A percentile compares a stretch with the other conserved stretches of the same genome.
These are phyloP conservation scores for Tylopilus plumbeoviolaceoides DNA, from an alignment of 768 basidiomycete genomes.

Conservation along the genomic window DNA sequence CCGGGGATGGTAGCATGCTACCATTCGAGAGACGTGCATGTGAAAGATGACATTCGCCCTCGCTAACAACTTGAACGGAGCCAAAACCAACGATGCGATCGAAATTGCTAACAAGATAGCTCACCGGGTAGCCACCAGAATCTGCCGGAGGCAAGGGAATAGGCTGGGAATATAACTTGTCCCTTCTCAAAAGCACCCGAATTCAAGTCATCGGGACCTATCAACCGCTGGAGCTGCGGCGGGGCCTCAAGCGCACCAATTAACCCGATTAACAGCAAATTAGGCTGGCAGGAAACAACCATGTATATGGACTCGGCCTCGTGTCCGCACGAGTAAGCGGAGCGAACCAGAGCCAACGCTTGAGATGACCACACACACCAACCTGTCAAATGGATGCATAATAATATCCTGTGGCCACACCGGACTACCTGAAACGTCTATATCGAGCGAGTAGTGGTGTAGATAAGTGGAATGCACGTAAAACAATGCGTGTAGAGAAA, in stretches of 20 bases:
- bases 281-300: not conserved
- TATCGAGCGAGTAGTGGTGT: conserved; percentile 17
- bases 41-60: not conserved
- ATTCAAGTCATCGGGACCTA: too few species aligned
- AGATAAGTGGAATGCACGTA: conserved; percentile 16
- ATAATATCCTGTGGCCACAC: conserved; percentile 1
- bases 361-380: conserved; percentile 1
- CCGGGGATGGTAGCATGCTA: too few species aligned
- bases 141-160: too few species aligned
- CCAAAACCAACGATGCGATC: not conserved
- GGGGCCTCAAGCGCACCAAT: too few species aligned
- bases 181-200: too few species aligned
- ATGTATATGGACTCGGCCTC: conserved; percentile 1
- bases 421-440: conserved; percentile 16
- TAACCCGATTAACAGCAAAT: not conserved
- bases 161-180: too few species aligned
- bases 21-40: too few species aligned
- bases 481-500: conserved; percentile 9
- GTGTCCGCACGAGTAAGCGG: not conserved
- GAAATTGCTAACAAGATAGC: too few species aligned
- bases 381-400: not conserved
- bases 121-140: not conserved
- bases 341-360: not conserved
- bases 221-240: too few species aligned
- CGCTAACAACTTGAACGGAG: not conserved